Evolutionary conservation across 2,329 filamentous ascomycete genomes (phyloP), one percentile per base, ranked within the genome.

Genomic region (Zopfia rhizophila): DNA sequence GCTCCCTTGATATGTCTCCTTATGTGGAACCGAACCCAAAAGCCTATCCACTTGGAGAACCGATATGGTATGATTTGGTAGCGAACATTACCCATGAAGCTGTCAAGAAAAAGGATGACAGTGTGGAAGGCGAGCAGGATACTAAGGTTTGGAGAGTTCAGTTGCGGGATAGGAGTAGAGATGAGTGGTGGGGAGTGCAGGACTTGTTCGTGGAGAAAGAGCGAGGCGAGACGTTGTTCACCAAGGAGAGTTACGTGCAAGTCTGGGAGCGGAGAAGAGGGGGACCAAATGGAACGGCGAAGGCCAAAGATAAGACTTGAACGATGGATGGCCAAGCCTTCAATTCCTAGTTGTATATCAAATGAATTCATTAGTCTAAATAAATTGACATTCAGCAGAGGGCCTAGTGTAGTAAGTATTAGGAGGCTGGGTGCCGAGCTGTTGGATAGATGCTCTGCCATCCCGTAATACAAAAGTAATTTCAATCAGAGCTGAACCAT

Each of bases 101-200:
- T 30, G 87, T 93, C 37, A 82, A 88, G 46, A 84, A 84, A 22
- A 81, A 84, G 56, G 90, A 93, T 56, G 90, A 93, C 55, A 86
- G 84, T 39, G 92, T 96, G 1, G 91, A 95, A 40, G 92, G 93
- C 33, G 92, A 91, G 59, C 90, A 86, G 31, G 92, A 97, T 74
- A 89, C 90, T 75, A 95, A 96, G 70, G 90, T 91, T 10, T 99
- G 94, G 92, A 91, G 95, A 69, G 91, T 91, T 16, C 94, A 99
- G 76, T 75, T 99, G 38, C 81, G 86, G 61, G 90, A 96, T 66
- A 88, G 90, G 66, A 87, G 85, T 17, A 82, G 87, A 16, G 88
- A 89, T 23, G 89, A 95, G 69, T 99, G 94, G 94, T 84, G 95
- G 40, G 89, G 95, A 47, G 88, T 92, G 44, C 94, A 99, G 76